phyloP scores from a whole-genome alignment of 352 stramenopile genomes.

The Globisporangium cystogenes region DNA sequence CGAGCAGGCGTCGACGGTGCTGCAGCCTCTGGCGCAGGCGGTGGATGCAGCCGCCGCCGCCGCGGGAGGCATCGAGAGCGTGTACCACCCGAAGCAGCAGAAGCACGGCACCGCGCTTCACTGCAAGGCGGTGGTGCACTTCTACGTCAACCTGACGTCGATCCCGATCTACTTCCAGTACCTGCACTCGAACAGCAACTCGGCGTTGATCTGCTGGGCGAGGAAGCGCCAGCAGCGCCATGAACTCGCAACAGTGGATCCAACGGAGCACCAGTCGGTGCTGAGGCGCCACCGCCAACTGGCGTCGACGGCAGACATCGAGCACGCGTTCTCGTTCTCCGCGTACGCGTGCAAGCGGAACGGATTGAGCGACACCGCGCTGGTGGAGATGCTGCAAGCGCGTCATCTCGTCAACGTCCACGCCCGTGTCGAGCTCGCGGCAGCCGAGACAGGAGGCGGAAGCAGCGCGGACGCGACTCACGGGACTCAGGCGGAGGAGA shows the following conservation, averaged over 20 bases:
- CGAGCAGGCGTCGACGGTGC: conserved; percentile 66
- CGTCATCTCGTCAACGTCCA: conserved; percentile 76
- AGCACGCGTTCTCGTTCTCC: conserved; percentile 76
- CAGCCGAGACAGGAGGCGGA: conserved; percentile 16
- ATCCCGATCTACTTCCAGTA: conserved; percentile 82
- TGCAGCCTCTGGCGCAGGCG: conserved; percentile 61
- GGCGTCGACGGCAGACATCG: conserved; percentile 67
- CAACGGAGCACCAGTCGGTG: background rate
- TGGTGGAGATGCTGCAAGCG: conserved; percentile 84
- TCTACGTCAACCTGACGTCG: conserved; percentile 84
- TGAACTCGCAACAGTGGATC: background rate
- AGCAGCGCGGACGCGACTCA: background rate
- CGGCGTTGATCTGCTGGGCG: conserved; percentile 55
- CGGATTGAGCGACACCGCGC: conserved; percentile 74
- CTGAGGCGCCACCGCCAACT: conserved; percentile 13
- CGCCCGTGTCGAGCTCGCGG: conserved; percentile 49
- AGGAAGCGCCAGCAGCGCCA: conserved; percentile 28
- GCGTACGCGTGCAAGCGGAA: conserved; percentile 83
- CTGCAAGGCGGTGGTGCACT: conserved; percentile 48
- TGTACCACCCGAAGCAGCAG: conserved; percentile 12
- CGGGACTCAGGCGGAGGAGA: background rate
- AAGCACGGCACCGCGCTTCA: conserved; percentile 23
- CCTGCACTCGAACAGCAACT: conserved; percentile 62
- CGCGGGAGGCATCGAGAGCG: background rate
- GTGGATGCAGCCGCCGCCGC: conserved; percentile 34